These are phyloP conservation scores for Spathaspora sp. DNA, from an alignment of 1,139 yeast genomes.

Conservation along the genomic window DNA sequence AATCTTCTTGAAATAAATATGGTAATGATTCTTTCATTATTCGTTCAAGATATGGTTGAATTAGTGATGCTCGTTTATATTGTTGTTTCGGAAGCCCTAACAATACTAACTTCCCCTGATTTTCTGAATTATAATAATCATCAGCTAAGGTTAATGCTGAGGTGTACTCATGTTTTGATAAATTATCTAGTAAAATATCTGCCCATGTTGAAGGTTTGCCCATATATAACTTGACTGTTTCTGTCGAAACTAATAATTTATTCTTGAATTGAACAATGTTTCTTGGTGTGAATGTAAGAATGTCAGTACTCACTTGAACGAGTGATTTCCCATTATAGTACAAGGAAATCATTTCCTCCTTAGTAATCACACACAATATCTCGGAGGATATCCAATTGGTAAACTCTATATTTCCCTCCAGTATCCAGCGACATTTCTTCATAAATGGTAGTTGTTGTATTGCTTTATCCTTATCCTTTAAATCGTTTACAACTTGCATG, in stretches of 20 bases:
- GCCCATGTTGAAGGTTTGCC: slow-evolving; percentile 77
- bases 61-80: slow-evolving; percentile 44
- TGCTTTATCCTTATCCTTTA: slow-evolving; percentile 41
- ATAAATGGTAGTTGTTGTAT: slow-evolving; percentile 39
- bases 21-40: slow-evolving; percentile 54
- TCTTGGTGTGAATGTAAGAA: slow-evolving; percentile 7
- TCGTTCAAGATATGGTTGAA: slow-evolving; percentile 56
- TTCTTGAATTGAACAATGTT: slow-evolving; percentile 28
- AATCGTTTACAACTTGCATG: slow-evolving; percentile 27
- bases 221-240: slow-evolving; percentile 29
- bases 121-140: slow-evolving; percentile 46
- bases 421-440: slow-evolving; percentile 46
- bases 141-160: slow-evolving; percentile 58
- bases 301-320: slow-evolving; percentile 7
- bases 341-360: slow-evolving; percentile 11
- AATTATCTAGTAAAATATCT: slow-evolving; percentile 51
- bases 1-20: slow-evolving; percentile 28
- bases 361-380: slow-evolving; percentile 41
- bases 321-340: slow-evolving; percentile 9
- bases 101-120: slow-evolving; percentile 46
- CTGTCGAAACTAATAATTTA: slow-evolving; percentile 19
- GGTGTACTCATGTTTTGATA: slow-evolving; percentile 50
- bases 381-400: slow-evolving; percentile 61
- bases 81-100: slow-evolving; percentile 55
- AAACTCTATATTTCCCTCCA: slow-evolving; percentile 41